Evolutionary conservation across 306 rosid species (phyloP), one percentile per base, ranked within the genome.

Genomic region (Inga leiocalycina): DNA sequence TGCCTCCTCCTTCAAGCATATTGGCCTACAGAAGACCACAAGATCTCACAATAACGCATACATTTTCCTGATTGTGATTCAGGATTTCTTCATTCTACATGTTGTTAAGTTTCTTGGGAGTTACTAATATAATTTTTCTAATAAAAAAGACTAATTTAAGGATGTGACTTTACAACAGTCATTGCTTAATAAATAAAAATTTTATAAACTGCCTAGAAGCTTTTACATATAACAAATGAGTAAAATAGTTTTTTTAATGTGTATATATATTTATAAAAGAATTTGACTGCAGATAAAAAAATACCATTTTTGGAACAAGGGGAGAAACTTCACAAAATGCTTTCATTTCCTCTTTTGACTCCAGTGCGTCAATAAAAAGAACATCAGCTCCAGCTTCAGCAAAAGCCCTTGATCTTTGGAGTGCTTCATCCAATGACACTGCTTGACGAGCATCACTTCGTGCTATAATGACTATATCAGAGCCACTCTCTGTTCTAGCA

Each of bases 1-100:
- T 95, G 39, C 98, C 98, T 49, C 98, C 98, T 85, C 98, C 98
- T 91, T 95, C 98, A 79, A 95, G 98, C 98, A 95, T 93, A 89
- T 92, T 95, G 67, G 97, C 97, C 98, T 93, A 83, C 77, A 84
- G 68, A 81, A 69, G 62, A 75, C 80, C 43, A 71, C 77, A 78
- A 46, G 74, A 79, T 52, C 34, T 72, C 46, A 72, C 73, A 45
- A 84, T 59, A 80, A 48, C 7, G 45, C 71, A 89, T 30, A 74
- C 19, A 24, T 19, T 37, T 17, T 66, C 61, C 43, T 48, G n/a
- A 41, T 41, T 71, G 20, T 43, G 54, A n/a, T 20, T 43, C 30
- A 71, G 19, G 54, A 71, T n/a, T 71, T 71, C 27, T 13, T 43
- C 4, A 10, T 71, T 13, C 35, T 43, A 41, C 10, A 39, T 39